Base-by-base conservation (phyloP, 106 monocot species). In the Chionographis japonica region DNA sequence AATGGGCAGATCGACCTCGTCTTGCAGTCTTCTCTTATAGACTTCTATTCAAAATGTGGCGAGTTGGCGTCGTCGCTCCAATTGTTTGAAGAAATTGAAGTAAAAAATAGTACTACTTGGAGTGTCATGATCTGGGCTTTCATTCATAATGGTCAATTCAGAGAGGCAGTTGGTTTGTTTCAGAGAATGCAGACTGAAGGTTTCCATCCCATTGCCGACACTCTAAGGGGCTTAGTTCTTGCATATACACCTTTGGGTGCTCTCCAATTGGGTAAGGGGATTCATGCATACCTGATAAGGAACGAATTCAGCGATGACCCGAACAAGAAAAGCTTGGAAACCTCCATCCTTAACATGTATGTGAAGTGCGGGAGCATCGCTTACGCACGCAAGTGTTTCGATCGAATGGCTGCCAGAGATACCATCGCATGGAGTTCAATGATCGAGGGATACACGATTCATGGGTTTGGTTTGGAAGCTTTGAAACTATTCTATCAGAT, bases 41-140 rank as follows among this genome's bases (percentile, higher is more conserved):
- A 81, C 51, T 76, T 90, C 7, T 86, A 90, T 68, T 71, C 81
- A 11, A 81, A 86, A 64, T 86, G 83, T 37, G 78, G 74, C 27
- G 70, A 75, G 56, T 14, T 78, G 3, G 63, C 43, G 62, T 68
- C 57, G n/a, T 65, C 83, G 4, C 37, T 70, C 57, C 20, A 39
- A 12, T 60, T 86, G 52, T 83, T 84, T 71, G 84, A 84, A 40
- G 65, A 79, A 46, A n/a, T 56, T 52, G 63, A 62, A 39, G 20
- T 7, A 5, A 70, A 68, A 6, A 54, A 61, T 51, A 51, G 19
- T 3, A 54, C 3, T 50, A 12, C 64, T 8, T 81, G 83, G 78
- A 62, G 63, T 18, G 64, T 62, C 19, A 78, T 88, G 88, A 77
- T 80, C 51, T 62, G 67, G 68, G 80, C 60, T 9, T 78, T 77